Evolutionary conservation across 805 yeast species (phyloP).

Genomic region (Ogataea allantospora): DNA sequence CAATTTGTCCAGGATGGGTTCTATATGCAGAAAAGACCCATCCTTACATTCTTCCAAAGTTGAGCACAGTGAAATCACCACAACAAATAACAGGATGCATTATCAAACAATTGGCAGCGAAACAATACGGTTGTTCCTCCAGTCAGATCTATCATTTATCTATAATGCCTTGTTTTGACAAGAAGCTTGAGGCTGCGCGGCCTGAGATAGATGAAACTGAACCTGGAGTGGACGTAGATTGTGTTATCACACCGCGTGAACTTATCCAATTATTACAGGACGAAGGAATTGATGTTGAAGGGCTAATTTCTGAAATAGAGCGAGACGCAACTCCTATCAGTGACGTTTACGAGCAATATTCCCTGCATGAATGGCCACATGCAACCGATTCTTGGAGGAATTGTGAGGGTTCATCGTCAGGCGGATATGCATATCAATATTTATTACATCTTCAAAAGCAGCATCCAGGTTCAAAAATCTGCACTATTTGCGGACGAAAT

Average conservation of each 20-base stretch:
- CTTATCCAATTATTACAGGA: conserved; percentile 69
- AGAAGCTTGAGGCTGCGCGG: conserved; percentile 90
- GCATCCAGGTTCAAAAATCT: conserved; percentile 28
- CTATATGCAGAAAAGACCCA: conserved; percentile 95
- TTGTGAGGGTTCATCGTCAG: conserved; percentile 79
- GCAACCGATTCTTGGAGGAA: conserved; percentile 64
- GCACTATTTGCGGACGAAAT: conserved; percentile 63
- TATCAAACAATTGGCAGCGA: conserved; percentile 51
- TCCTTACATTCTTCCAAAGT: conserved; percentile 68
- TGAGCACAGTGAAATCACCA: conserved; percentile 80
- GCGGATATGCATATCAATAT: conserved; percentile 83
- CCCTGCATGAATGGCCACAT: conserved; percentile 66
- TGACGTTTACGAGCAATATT: conserved; percentile 28
- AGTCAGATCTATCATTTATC: conserved; percentile 69
- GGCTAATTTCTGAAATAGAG: conserved; percentile 20
- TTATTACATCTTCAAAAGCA: conserved; percentile 39
- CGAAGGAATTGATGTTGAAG: conserved; percentile 39
- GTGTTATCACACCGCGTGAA: conserved; percentile 92
- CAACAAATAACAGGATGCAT: conserved; percentile 89
- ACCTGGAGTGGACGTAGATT: conserved; percentile 66
- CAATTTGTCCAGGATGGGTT: conserved; percentile 95
- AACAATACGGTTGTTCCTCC: conserved; percentile 30
- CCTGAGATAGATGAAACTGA: conserved; percentile 50
- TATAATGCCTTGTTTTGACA: conserved; percentile 97
- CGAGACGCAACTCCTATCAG: conserved; percentile 15